phyloP scores from a whole-genome alignment of 805 yeast genomes.

The Candida ficus region DNA sequence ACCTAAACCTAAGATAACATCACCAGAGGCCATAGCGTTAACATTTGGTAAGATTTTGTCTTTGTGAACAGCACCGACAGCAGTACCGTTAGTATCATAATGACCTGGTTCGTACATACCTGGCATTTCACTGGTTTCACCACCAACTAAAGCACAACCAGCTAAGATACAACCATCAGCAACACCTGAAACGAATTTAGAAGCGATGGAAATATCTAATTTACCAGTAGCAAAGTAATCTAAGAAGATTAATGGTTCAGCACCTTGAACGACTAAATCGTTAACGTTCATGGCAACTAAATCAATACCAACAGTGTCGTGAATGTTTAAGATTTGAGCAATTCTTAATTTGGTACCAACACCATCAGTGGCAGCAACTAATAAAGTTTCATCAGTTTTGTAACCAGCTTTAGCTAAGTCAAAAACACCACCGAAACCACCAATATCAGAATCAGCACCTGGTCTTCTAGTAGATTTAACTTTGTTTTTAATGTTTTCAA shows the following conservation, averaged over 20 bases:
- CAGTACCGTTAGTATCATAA: slow-evolving; percentile 97
- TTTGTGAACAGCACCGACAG: slow-evolving; percentile 92
- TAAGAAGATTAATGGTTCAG: slow-evolving; percentile 91
- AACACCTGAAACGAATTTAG: slow-evolving; percentile 89
- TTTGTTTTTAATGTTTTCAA: slow-evolving; percentile 81
- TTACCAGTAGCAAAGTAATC: slow-evolving; percentile 97
- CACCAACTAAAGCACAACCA: slow-evolving; percentile 98
- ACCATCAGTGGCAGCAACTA: slow-evolving; percentile 98
- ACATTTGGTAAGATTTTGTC: slow-evolving; percentile 67
- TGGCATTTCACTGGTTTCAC: slow-evolving; percentile 99
- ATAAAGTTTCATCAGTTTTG: slow-evolving; percentile 62
- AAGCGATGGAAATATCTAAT: slow-evolving; percentile 77
- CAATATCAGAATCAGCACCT: slow-evolving; percentile 97
- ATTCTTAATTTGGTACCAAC: slow-evolving; percentile 96
- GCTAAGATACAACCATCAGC: slow-evolving; percentile 93
- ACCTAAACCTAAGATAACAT: slow-evolving; percentile 78
- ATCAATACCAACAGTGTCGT: slow-evolving; percentile 98
- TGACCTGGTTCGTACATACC: slow-evolving; percentile 95
- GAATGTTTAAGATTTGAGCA: slow-evolving; percentile 85
- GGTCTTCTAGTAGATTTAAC: slow-evolving; percentile 91
- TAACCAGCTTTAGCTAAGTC: slow-evolving; percentile 88
- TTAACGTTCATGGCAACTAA: slow-evolving; percentile 99
- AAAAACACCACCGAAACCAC: slow-evolving; percentile 97
- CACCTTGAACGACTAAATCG: slow-evolving; percentile 97
- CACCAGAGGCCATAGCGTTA: slow-evolving; percentile 67